Percentiles rank a stretch among this genome's conserved stretches.
phyloP scores from a whole-genome alignment of 1,284 basidiomycete genomes.

The Cryptococcus jaspeensis region DNA sequence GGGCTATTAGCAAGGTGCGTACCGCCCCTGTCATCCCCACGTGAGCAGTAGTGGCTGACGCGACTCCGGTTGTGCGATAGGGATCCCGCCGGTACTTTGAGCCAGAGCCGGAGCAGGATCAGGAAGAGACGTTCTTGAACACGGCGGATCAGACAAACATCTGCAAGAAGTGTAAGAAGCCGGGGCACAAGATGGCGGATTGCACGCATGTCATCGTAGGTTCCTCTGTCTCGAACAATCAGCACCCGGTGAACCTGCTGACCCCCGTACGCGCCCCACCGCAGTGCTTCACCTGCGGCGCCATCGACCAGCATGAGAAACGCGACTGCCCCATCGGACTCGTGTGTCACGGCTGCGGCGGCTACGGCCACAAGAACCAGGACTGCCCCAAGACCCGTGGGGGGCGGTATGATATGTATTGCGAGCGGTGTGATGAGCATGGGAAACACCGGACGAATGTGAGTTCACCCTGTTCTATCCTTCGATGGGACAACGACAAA shows the following conservation, averaged over 20 bases:
- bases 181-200: slow-evolving; percentile 37
- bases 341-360: slow-evolving; percentile 79
- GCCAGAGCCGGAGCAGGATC: slow-evolving; percentile 19
- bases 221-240: not conserved
- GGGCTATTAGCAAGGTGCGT: slow-evolving; percentile 33
- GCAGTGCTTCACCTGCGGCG: slow-evolving; percentile 85
- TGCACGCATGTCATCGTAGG: slow-evolving; percentile 44
- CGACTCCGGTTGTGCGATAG: slow-evolving; percentile 14
- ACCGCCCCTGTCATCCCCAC: not conserved
- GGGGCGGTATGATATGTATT: slow-evolving; percentile 39
- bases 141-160: slow-evolving; percentile 40
- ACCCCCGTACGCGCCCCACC: not conserved
- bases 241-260: not conserved
- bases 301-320: slow-evolving; percentile 76
- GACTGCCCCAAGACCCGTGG: slow-evolving; percentile 60
- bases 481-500: not conserved
- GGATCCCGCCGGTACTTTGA: slow-evolving; percentile 42
- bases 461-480: too few relatives aligned
- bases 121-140: slow-evolving; percentile 42
- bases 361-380: slow-evolving; percentile 79
- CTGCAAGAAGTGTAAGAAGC: slow-evolving; percentile 44
- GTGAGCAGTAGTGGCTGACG: slow-evolving; percentile 1
- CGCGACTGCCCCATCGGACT: slow-evolving; percentile 79
- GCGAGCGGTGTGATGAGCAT: slow-evolving; percentile 64
- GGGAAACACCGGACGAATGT: slow-evolving; percentile 54